These are phyloP conservation scores for Nothomitra cinnamomea DNA, from an alignment of 2,329 filamentous ascomycete species.

Conservation along the genomic window DNA sequence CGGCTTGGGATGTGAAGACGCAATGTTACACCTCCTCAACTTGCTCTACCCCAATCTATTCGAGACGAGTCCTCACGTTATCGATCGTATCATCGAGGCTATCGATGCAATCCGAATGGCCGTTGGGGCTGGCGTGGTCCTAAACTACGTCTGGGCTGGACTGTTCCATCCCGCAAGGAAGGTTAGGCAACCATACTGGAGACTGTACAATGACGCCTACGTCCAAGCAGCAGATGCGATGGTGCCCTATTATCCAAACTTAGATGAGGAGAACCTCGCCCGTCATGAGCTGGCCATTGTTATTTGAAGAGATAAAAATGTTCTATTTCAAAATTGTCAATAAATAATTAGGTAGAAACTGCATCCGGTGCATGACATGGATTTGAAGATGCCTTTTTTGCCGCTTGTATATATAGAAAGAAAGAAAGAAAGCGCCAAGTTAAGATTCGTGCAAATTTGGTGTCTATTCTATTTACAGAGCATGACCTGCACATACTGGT, in stretches of 20 bases:
- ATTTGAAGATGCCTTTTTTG: neutral
- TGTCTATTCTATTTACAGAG: no score
- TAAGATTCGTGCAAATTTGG: no score
- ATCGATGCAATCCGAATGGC: slow-evolving; percentile 92
- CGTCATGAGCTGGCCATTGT: slow-evolving; percentile 71
- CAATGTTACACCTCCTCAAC: slow-evolving; percentile 95
- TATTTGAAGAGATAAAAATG: slow-evolving; percentile 33
- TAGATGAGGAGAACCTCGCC: slow-evolving; percentile 65
- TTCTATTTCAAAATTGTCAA: no score
- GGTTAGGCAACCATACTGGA: slow-evolving; percentile 88
- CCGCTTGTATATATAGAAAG: neutral
- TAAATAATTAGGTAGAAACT: no score
- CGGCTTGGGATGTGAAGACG: slow-evolving; percentile 90
- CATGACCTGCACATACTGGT: no score
- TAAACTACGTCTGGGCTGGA: slow-evolving; percentile 98
- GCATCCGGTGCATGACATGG: no score
- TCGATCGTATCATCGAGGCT: slow-evolving; percentile 92
- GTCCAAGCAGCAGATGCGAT: slow-evolving; percentile 86
- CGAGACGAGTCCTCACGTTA: slow-evolving; percentile 95
- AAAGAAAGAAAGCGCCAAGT: neutral
- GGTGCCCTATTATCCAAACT: slow-evolving; percentile 85
- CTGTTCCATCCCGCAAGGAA: slow-evolving; percentile 94
- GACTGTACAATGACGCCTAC: slow-evolving; percentile 92
- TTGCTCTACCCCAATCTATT: slow-evolving; percentile 93
- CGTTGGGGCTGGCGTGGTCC: slow-evolving; percentile 75